Evolutionary conservation across 2,329 filamentous ascomycete species (phyloP), one percentile per base, ranked within the genome.

Genomic region (Pseudogymnoascus sp.): DNA sequence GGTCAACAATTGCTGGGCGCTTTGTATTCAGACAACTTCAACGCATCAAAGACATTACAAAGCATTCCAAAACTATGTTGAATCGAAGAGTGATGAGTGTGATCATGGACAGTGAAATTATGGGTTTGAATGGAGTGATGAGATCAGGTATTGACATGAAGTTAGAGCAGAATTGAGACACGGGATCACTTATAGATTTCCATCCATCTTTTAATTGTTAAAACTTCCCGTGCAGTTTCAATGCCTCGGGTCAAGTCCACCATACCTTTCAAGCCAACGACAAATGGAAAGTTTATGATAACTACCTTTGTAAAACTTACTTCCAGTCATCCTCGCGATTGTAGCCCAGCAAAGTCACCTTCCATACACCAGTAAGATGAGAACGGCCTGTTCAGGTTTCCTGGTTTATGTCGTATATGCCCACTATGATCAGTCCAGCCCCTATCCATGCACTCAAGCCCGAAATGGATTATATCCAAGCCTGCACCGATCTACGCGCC

Each of bases 41-140:
- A 59, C 57, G 57, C 57, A 59, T 59, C 57, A 59, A 59, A 59
- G 57, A 59, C 57, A 59, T 59, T 59, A 59, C 57, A 59, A 59
- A 40, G 35, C 33, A 39, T 59, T 59, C 57, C 57, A 59, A 59
- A 57, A 59, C 17, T 39, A 59, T 37, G 57, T 59, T 59, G 35
- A 15, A 10, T 37, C 33, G 57, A 59, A 54, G 47, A 54, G 47
- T 54, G 47, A 54, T 54, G 47, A 54, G 47, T 54, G 47, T 54
- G 47, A 54, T 54, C 29, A 54, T 54, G 47, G 47, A 33, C 35
- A 54, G 47, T 54, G 47, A 54, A 54, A 17, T 54, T 54, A 54
- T 54, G 47, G 47, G 47, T 54, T 54, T 54, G 47, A 54, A 33
- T 33, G 29, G 47, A 54, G 47, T 54, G 47, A 54, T 10, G 47